Conservation (phyloP, 768 basidiomycete species). For the Trametes villosa region DNA sequence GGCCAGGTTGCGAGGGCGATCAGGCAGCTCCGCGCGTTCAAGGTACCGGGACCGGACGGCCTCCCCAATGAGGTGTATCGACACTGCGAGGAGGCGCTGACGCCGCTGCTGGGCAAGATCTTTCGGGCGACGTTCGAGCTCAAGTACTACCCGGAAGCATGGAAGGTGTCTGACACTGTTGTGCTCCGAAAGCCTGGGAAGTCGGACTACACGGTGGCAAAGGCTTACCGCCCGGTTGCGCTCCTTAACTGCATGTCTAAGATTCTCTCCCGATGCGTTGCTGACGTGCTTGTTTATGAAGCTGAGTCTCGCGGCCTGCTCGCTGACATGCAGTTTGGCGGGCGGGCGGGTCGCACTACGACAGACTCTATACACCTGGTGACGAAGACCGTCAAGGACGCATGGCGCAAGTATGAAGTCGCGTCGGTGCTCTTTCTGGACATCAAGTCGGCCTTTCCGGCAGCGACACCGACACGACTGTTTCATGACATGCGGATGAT, state of each 20-base stretch:
- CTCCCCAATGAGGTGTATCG: constrained; percentile 40
- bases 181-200: constrained; percentile 40
- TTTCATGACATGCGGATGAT: not conserved
- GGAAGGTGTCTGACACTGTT: constrained; percentile 33
- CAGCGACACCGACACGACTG: not conserved
- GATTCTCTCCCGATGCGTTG: constrained; percentile 28
- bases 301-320: constrained; percentile 21
- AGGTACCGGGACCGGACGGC: constrained; percentile 35
- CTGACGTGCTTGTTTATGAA: no score
- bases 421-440: constrained; percentile 36
- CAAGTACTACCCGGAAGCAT: constrained; percentile 28
- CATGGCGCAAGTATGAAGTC: constrained; percentile 29
- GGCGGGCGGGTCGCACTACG: constrained; percentile 27
- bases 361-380: constrained; percentile 34
- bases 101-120: constrained; percentile 32
- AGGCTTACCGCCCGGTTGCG: constrained; percentile 39
- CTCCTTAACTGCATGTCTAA: constrained; percentile 31
- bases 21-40: constrained; percentile 38
- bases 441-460: constrained; percentile 40
- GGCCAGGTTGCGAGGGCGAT: constrained; percentile 33
- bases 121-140: constrained; percentile 36
- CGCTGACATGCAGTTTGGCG: constrained; percentile 29
- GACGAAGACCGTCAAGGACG: constrained; percentile 23
- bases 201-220: constrained; percentile 36
- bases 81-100: constrained; percentile 28